Conservation (phyloP, 768 basidiomycete genomes). For the Tremella mesenterica region DNA sequence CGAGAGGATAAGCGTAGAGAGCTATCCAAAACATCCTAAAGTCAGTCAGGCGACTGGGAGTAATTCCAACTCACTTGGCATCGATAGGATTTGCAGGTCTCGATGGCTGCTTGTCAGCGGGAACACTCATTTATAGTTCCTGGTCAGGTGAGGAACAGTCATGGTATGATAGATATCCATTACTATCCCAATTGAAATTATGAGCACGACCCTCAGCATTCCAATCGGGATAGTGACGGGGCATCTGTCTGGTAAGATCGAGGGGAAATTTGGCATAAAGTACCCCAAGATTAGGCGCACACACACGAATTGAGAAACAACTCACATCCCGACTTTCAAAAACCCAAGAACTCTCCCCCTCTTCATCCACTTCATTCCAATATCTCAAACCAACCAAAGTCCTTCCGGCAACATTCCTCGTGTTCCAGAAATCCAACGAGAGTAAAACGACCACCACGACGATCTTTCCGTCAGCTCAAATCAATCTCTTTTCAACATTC, state of each 20-base stretch:
- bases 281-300: neutral
- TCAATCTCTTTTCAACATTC: neutral
- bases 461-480: slow-evolving; percentile 50
- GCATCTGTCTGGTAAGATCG: neutral
- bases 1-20: slow-evolving; percentile 75
- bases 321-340: slow-evolving; percentile 93
- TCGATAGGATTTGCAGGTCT: slow-evolving; percentile 80
- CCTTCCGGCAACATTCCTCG: slow-evolving; percentile 89
- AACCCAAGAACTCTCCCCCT: slow-evolving; percentile 93
- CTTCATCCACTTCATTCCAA: slow-evolving; percentile 98
- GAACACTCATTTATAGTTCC: too few relatives aligned
- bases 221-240: neutral
- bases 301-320: slow-evolving; percentile 5
- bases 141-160: too few relatives aligned
- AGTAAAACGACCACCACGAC: slow-evolving; percentile 86
- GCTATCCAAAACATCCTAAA: slow-evolving; percentile 90
- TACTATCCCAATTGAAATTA: too few relatives aligned
- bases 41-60: neutral
- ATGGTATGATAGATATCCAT: too few relatives aligned
- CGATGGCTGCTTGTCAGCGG: slow-evolving; percentile 73
- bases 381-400: slow-evolving; percentile 89
- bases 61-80: slow-evolving; percentile 56
- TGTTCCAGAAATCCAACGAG: slow-evolving; percentile 98
- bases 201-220: slow-evolving; percentile 5
- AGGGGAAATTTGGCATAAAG: neutral